A percentile compares a stretch with the other conserved stretches of the same genome.
Evolutionary conservation across 441 rosid species (phyloP).

Genomic region (Aleurites moluccanus): DNA sequence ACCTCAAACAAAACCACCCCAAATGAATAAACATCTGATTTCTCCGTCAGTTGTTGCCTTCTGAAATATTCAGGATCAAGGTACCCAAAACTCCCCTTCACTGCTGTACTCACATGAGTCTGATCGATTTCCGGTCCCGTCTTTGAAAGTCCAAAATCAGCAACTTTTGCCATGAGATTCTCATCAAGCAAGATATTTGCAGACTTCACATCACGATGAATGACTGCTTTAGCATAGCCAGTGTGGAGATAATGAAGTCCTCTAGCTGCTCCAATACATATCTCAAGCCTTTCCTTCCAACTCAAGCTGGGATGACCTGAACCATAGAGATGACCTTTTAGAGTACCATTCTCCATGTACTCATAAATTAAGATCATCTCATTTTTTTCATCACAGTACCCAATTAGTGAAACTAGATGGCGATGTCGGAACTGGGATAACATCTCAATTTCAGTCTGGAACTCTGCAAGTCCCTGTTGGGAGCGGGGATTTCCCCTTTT

Average conservation of each 20-base stretch:
- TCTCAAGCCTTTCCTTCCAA: conserved; percentile 90
- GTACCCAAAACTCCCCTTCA: conserved; percentile 93
- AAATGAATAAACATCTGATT: conserved; percentile 90
- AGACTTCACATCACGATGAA: conserved; percentile 94
- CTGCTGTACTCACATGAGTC: conserved; percentile 95
- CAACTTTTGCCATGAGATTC: conserved; percentile 92
- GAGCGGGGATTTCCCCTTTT: conserved; percentile 91
- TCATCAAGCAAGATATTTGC: conserved; percentile 92
- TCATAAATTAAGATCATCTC: conserved; percentile 95
- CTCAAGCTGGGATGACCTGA: conserved; percentile 68
- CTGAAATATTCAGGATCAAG: conserved; percentile 90
- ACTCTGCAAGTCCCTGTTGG: conserved; percentile 92
- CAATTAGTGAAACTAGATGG: conserved; percentile 86
- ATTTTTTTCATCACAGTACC: conserved; percentile 87
- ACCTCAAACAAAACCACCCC: conserved; percentile 92
- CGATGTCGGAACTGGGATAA: conserved; percentile 93
- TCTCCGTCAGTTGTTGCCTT: conserved; percentile 89
- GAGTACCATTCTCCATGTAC: conserved; percentile 96
- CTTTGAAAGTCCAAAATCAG: conserved; percentile 93
- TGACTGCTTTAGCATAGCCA: conserved; percentile 86
- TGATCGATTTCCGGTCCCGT: conserved; percentile 92
- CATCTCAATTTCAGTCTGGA: conserved; percentile 95
- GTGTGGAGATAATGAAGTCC: conserved; percentile 98
- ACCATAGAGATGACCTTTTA: conserved; percentile 88
- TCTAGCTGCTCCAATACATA: conserved; percentile 88